These are phyloP conservation scores for Botryosphaeria dothidea DNA, from an alignment of 2,329 filamentous ascomycete genomes.

Conservation along the genomic window DNA sequence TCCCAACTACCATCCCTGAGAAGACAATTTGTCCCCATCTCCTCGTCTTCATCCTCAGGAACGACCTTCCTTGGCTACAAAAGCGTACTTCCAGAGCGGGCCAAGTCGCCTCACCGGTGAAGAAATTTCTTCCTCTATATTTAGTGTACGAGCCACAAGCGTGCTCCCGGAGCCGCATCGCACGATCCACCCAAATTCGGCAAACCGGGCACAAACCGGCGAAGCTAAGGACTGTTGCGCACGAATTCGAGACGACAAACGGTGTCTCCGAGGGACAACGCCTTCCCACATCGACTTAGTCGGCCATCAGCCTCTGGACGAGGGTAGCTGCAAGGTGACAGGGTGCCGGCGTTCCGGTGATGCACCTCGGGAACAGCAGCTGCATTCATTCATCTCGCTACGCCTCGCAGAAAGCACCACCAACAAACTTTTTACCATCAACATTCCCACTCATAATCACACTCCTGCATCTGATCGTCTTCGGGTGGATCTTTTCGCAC, in stretches of 20 bases:
- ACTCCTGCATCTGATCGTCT: not conserved
- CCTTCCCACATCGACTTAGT: not conserved
- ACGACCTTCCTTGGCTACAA: not conserved
- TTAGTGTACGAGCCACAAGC: not conserved
- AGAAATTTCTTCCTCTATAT: not conserved
- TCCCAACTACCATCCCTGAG: not conserved
- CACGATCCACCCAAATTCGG: conserved; percentile 3
- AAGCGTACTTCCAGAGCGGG: not conserved
- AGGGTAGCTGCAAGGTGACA: too few species aligned
- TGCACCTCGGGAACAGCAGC: too few species aligned
- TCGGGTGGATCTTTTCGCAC: not conserved
- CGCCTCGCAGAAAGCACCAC: too few species aligned
- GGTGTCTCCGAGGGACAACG: not conserved
- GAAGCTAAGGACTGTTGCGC: not conserved
- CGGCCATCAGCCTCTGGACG: not conserved
- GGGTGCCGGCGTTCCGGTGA: too few species aligned
- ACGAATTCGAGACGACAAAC: not conserved
- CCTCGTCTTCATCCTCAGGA: not conserved
- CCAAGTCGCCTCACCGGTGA: not conserved
- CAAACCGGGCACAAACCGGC: not conserved
- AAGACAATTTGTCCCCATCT: not conserved
- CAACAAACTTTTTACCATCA: not conserved
- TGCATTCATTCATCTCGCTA: not conserved
- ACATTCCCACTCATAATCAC: not conserved
- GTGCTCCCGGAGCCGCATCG: not conserved